Percentiles rank a stretch among this genome's conserved stretches.
Conservation (phyloP, 768 basidiomycete species). For the Lactifluus echinatus region DNA sequence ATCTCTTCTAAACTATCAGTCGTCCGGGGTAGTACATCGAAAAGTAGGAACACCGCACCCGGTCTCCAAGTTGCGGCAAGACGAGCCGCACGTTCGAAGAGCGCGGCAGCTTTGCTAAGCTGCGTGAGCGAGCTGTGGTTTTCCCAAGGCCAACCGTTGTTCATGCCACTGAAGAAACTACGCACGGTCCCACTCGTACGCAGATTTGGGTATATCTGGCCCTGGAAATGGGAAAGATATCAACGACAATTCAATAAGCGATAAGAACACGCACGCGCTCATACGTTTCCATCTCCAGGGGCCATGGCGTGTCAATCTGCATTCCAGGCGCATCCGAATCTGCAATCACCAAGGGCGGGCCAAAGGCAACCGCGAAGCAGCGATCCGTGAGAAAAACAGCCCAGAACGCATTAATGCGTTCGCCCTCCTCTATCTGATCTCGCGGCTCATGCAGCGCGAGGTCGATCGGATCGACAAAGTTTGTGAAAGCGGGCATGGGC, state of each 20-base stretch:
- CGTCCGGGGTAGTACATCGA: background rate
- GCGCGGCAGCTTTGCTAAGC: conserved; percentile 45
- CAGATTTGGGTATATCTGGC: conserved; percentile 36
- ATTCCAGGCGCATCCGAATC: conserved; percentile 39
- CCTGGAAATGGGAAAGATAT: conserved; percentile 31
- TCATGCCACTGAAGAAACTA: conserved; percentile 37
- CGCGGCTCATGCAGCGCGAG: conserved; percentile 30
- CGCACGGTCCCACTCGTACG: conserved; percentile 41
- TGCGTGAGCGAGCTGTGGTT: conserved; percentile 33
- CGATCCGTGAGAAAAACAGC: conserved; percentile 51
- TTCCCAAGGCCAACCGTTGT: conserved; percentile 28
- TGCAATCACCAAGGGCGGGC: conserved; percentile 44
- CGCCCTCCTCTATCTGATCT: conserved; percentile 51
- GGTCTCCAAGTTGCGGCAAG: conserved; percentile 35
- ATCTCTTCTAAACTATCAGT: background rate
- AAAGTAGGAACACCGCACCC: conserved; percentile 20
- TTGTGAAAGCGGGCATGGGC: conserved; percentile 11
- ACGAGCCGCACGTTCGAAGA: conserved; percentile 50
- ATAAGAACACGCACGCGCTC: conserved; percentile 23
- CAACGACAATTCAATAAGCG: conserved; percentile 22
- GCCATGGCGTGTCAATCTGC: conserved; percentile 35
- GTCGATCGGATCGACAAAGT: conserved; percentile 19
- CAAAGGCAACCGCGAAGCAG: conserved; percentile 44
- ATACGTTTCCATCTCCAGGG: conserved; percentile 29
- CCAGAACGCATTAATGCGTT: conserved; percentile 63